Conservation (phyloP, 805 yeast genomes). For the Yamadazyma nakazawae region DNA sequence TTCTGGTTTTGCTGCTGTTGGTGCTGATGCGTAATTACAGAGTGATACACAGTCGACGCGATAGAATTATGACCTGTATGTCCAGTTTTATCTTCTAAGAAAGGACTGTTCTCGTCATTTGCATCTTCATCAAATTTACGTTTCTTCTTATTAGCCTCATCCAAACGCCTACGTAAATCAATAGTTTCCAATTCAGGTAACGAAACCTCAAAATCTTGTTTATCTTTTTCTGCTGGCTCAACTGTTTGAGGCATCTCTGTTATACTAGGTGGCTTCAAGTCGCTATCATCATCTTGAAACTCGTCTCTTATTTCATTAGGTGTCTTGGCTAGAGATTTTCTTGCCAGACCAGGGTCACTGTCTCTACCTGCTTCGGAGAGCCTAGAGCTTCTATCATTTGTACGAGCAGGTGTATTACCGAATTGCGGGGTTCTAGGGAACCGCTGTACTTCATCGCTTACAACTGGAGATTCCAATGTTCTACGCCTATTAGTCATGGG, state of each 20-base stretch:
- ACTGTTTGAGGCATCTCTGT: constrained; percentile 9
- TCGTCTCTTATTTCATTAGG: constrained; percentile 22
- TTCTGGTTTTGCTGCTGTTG: constrained; percentile 5
- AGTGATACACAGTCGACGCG: constrained; percentile 32
- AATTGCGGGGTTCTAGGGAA: constrained; percentile 49
- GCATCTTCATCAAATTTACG: constrained; percentile 13
- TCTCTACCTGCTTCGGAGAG: background rate
- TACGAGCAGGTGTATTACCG: constrained; percentile 17
- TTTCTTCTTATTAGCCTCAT: constrained; percentile 9
- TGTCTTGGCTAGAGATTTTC: constrained; percentile 20
- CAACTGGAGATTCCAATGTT: background rate
- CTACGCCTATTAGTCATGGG: background rate
- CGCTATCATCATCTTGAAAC: constrained; percentile 28
- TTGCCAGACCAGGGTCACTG: background rate
- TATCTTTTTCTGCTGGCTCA: constrained; percentile 15
- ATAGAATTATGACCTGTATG: constrained; percentile 17
- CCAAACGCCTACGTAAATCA: constrained; percentile 14
- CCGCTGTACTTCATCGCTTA: constrained; percentile 24
- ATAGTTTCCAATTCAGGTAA: constrained; percentile 22
- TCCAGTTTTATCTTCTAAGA: constrained; percentile 10
- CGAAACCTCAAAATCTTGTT: constrained; percentile 13
- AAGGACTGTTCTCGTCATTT: constrained; percentile 29
- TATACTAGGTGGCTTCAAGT: constrained; percentile 25
- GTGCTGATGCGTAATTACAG: constrained; percentile 16
- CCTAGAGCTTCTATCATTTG: constrained; percentile 11